Evolutionary conservation across 331 rosid genomes (phyloP), one percentile per base, ranked within the genome.

Genomic region (Stylosanthes scabra): DNA sequence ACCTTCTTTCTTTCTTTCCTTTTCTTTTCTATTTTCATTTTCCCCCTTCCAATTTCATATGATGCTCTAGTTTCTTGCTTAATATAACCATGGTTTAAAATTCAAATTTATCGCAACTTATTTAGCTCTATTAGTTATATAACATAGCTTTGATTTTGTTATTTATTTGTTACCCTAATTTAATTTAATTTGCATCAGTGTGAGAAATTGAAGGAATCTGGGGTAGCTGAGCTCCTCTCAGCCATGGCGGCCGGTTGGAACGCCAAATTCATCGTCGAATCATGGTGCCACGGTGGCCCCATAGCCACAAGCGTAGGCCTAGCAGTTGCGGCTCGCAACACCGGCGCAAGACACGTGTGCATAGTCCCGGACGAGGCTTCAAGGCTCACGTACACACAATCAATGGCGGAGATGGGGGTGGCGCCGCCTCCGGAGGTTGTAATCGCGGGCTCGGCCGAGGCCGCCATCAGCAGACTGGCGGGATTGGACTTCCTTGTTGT

Each of bases 211-310:
- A 80, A 79, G 63, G 93, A 90, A 63, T 84, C 91, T 0, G 97
- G 91, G 0, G 93, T 93, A 9, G 84, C 93, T 1, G 98, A 93
- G 84, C 84, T 93, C 2, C 93, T 93, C 14, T 83, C 98, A 0
- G 89, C 92, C 68, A 87, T 90, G 91, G 98, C 98, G 0, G 98
- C 96, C 1, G 98, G 97, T 2, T 93, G 96, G 96, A 81, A 93
- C 75, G 87, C 93, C 0, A 88, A 83, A 68, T 81, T 90, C 20
- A 90, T 93, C 29, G 96, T 87, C 0, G 96, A 93, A 37, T 74
- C 83, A 0, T 93, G 93, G 89, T 74, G 78, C 13, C 57, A 31
- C 2, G 92, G 88, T 0, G 83, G 84, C n/a, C 83, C 90, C 1
- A 62, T 88, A 1, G 87, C 84, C 0, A 78, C 93, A 2, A 93